Evolutionary conservation across 768 basidiomycete species (phyloP).

Genomic region (Russula griseocarnosa): DNA sequence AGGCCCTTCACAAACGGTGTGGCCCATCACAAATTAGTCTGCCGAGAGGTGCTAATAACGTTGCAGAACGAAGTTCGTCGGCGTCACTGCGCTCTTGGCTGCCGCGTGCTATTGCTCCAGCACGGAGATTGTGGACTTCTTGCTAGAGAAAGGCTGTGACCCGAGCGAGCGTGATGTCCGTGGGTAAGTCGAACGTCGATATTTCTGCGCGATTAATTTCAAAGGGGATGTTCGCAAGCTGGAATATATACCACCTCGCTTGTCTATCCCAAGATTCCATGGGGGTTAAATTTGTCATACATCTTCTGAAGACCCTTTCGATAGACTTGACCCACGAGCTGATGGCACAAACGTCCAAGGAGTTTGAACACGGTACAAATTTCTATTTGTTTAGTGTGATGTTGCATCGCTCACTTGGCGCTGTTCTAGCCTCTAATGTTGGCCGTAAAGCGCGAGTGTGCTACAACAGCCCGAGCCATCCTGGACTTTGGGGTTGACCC

Average conservation of each 20-base stretch:
- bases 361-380: conserved; percentile 44
- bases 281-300: conserved; percentile 35
- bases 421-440: conserved; percentile 48
- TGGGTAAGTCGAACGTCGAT: conserved; percentile 39
- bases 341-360: conserved; percentile 46
- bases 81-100: conserved; percentile 44
- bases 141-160: conserved; percentile 46
- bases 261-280: conserved; percentile 34
- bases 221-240: conserved; percentile 36
- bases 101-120: conserved; percentile 37
- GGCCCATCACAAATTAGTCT: conserved; percentile 19
- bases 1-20: conserved; percentile 44
- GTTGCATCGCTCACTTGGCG: conserved; percentile 1
- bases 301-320: conserved; percentile 50
- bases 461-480: conserved; percentile 34
- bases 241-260: conserved; percentile 54
- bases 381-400: conserved; percentile 9
- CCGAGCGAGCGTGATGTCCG: conserved; percentile 42
- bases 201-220: not conserved
- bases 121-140: conserved; percentile 45
- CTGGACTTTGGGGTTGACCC: conserved; percentile 41
- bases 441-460: conserved; percentile 41
- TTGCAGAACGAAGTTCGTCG: conserved; percentile 45
- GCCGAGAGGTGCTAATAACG: not conserved
- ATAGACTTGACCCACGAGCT: conserved; percentile 44